These are phyloP conservation scores for Aspergillus homomorphus DNA, from an alignment of 495 filamentous ascomycete species.

Conservation along the genomic window DNA sequence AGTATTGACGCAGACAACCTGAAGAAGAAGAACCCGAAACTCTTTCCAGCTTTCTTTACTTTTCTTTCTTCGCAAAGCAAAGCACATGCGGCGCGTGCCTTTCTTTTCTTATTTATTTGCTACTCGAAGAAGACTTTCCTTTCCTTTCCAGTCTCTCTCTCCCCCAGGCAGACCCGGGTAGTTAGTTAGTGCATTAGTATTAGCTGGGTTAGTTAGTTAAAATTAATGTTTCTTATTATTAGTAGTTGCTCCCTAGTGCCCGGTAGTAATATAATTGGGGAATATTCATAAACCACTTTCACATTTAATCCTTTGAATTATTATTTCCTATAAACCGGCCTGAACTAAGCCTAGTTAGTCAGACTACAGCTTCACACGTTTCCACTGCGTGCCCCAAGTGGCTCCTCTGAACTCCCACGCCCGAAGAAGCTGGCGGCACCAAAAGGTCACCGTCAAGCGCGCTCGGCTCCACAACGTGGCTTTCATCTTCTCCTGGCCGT, in stretches of 20 bases:
- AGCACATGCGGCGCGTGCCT: background rate
- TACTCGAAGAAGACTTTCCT: background rate
- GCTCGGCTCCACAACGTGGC: constrained; percentile 38
- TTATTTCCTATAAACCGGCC: background rate
- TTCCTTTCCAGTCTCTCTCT: background rate
- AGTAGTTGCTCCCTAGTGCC: background rate
- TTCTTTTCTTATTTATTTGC: background rate
- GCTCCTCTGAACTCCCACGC: constrained; percentile 22
- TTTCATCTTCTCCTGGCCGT: constrained; percentile 33
- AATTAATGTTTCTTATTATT: constrained; percentile 9
- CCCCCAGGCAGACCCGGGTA: background rate
- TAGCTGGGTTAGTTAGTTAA: background rate
- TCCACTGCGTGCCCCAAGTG: constrained; percentile 17
- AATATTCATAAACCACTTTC: no score
- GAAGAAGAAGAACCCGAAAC: background rate
- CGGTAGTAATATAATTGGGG: background rate
- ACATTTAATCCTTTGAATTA: no score
- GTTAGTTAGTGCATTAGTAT: background rate
- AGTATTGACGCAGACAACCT: no score
- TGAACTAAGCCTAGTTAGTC: background rate
- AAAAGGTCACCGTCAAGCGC: constrained; percentile 37
- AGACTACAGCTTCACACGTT: constrained; percentile 17
- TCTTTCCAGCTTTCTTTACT: background rate
- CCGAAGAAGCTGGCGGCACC: constrained; percentile 36
- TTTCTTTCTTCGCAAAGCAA: background rate